Conservation (phyloP, 2,329 filamentous ascomycete genomes). For the Dothistroma septosporum region DNA sequence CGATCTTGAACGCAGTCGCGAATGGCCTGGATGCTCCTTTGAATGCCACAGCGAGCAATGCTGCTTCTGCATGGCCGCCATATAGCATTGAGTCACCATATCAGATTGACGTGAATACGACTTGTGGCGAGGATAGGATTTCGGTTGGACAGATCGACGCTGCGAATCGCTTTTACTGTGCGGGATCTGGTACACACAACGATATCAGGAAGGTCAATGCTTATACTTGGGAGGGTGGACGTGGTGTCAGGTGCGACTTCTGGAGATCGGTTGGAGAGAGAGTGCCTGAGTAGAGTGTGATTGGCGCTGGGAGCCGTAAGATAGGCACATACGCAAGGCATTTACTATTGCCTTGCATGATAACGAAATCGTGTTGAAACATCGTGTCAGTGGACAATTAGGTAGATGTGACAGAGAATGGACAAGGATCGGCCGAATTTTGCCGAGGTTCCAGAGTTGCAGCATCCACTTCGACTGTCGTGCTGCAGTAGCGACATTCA, state of each 20-base stretch:
- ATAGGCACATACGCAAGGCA: not conserved
- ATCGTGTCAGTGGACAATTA: too few species aligned
- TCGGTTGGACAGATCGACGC: conserved; percentile 9
- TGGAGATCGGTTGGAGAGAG: conserved; percentile 37
- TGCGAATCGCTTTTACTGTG: conserved; percentile 18
- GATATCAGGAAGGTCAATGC: conserved; percentile 43
- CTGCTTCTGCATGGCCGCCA: conserved; percentile 25
- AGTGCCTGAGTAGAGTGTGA: conserved; percentile 26
- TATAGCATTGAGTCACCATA: conserved; percentile 31
- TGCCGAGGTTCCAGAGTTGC: not conserved
- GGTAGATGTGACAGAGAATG: not conserved
- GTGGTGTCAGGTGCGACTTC: conserved; percentile 46
- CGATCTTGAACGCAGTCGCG: conserved; percentile 36
- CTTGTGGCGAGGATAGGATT: conserved; percentile 35
- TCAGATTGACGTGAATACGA: conserved; percentile 48
- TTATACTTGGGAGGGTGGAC: conserved; percentile 47
- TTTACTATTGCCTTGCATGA: too few species aligned
- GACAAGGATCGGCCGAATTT: not conserved
- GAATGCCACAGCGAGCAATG: conserved; percentile 24
- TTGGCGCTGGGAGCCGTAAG: not conserved
- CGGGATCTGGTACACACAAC: conserved; percentile 33
- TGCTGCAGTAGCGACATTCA: not conserved
- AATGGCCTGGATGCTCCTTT: conserved; percentile 15
- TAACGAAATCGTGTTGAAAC: too few species aligned
- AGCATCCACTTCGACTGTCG: not conserved